Evolutionary conservation across 768 basidiomycete genomes (phyloP).

Genomic region (Trametes meyenii): DNA sequence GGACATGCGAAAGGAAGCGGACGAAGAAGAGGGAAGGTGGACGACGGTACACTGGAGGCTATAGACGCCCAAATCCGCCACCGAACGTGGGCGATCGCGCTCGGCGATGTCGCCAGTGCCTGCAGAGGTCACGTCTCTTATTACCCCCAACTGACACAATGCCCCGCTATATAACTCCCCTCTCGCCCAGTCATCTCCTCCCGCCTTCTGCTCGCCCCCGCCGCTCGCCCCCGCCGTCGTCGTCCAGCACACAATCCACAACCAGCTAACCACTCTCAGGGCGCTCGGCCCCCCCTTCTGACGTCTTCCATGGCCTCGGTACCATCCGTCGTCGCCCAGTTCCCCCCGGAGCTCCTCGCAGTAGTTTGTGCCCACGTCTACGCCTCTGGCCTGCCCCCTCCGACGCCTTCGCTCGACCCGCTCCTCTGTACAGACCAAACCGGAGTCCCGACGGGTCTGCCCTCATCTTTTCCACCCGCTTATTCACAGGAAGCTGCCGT

Average conservation of each 20-base stretch:
- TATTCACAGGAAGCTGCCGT: conserved; percentile 70
- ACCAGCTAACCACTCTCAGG: background rate
- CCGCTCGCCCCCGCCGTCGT: background rate
- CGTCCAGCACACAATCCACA: background rate
- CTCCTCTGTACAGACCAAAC: conserved; percentile 48
- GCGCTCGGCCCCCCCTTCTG: background rate
- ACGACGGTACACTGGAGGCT: conserved; percentile 11
- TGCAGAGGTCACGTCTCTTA: conserved; percentile 10
- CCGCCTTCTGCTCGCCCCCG: background rate
- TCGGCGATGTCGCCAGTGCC: conserved; percentile 19
- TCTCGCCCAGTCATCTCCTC: background rate
- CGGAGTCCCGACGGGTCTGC: conserved; percentile 58
- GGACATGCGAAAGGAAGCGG: conserved; percentile 6
- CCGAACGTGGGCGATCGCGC: conserved; percentile 6
- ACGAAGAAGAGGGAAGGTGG: conserved; percentile 16
- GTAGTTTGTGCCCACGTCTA: conserved; percentile 76
- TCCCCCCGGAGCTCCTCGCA: conserved; percentile 73
- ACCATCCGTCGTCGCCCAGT: conserved; percentile 42
- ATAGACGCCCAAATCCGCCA: conserved; percentile 11
- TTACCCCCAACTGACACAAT: conserved; percentile 1
- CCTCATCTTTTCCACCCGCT: conserved; percentile 72
- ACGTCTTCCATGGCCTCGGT: conserved; percentile 12
- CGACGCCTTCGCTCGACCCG: conserved; percentile 69
- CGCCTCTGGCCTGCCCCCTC: conserved; percentile 59
- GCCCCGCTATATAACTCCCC: conserved; percentile 8